These are phyloP conservation scores for Rhizophora apiculata DNA, from an alignment of 345 rosid genomes.

Conservation along the genomic window DNA sequence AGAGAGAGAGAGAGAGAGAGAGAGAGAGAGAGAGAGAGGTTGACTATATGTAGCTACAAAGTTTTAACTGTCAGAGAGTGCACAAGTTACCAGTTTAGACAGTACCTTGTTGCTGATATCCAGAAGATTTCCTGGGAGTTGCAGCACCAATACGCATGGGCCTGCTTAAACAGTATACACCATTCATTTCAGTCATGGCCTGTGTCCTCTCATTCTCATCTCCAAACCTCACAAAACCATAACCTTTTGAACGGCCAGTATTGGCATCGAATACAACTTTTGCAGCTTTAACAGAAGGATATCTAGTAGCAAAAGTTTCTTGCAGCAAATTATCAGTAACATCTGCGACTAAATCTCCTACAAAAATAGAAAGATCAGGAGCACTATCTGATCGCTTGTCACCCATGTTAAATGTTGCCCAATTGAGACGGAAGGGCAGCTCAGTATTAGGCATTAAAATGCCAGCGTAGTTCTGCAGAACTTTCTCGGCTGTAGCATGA, in stretches of 20 bases:
- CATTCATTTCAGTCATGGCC: conserved; percentile 96
- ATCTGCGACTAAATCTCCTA: conserved; percentile 93
- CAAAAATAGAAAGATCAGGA: conserved; percentile 91
- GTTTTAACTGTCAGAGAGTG: too few relatives aligned
- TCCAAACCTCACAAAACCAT: conserved; percentile 97
- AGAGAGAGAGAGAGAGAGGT: not conserved
- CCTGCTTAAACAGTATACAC: conserved; percentile 83
- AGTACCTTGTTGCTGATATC: conserved; percentile 74
- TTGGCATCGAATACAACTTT: conserved; percentile 87
- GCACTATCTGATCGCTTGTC: conserved; percentile 87
- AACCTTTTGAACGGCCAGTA: conserved; percentile 96
- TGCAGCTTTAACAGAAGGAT: conserved; percentile 85
- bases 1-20: not conserved
- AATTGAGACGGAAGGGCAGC: conserved; percentile 89
- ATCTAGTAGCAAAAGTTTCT: conserved; percentile 67
- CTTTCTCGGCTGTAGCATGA: conserved; percentile 84
- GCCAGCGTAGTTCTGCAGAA: conserved; percentile 62
- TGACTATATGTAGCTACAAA: too few relatives aligned
- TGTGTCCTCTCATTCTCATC: conserved; percentile 74
- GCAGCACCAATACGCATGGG: conserved; percentile 97
- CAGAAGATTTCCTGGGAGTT: conserved; percentile 83
- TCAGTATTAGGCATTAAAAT: conserved; percentile 74
- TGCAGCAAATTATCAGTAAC: conserved; percentile 73
- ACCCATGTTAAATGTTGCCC: conserved; percentile 92
- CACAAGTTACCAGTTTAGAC: not conserved